Evolutionary conservation across 2,329 filamentous ascomycete species (phyloP).

Genomic region (Alternaria hordeiaustralica): DNA sequence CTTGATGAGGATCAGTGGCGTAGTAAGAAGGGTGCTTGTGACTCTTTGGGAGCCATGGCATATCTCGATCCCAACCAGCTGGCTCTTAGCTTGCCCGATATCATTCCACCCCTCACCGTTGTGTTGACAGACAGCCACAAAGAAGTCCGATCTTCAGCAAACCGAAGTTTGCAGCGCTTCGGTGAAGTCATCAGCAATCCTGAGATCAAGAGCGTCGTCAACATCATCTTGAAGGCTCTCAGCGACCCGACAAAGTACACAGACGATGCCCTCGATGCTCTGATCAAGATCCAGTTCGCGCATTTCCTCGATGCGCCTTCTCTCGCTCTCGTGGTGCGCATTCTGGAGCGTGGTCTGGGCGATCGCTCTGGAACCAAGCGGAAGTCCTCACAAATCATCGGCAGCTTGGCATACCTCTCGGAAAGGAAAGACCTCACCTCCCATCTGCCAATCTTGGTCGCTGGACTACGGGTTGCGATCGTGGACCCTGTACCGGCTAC

Average conservation of each 20-base stretch:
- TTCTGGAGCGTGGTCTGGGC: constrained; percentile 87
- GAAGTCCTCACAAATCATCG: constrained; percentile 96
- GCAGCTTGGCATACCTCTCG: constrained; percentile 94
- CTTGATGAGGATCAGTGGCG: constrained; percentile 97
- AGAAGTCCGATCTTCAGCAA: constrained; percentile 89
- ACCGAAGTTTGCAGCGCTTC: constrained; percentile 95
- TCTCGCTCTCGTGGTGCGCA: constrained; percentile 90
- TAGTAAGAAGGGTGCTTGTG: constrained; percentile 97
- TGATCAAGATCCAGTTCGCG: constrained; percentile 98
- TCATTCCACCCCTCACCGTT: constrained; percentile 92
- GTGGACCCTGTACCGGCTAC: constrained; percentile 97
- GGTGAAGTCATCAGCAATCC: constrained; percentile 98
- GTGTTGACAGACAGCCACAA: constrained; percentile 98
- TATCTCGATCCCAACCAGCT: constrained; percentile 97
- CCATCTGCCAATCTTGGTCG: constrained; percentile 90
- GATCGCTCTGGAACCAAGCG: constrained; percentile 95
- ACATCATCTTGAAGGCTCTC: constrained; percentile 90
- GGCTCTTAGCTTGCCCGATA: constrained; percentile 88
- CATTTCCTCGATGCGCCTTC: constrained; percentile 99
- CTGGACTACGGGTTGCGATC: constrained; percentile 84
- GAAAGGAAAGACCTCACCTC: constrained; percentile 92
- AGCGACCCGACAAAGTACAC: constrained; percentile 98
- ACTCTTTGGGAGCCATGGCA: constrained; percentile 96
- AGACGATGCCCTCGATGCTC: constrained; percentile 87
- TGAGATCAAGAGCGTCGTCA: constrained; percentile 91